Evolutionary conservation across 2,329 filamentous ascomycete genomes (phyloP).

Genomic region (Diaporthe sp.): DNA sequence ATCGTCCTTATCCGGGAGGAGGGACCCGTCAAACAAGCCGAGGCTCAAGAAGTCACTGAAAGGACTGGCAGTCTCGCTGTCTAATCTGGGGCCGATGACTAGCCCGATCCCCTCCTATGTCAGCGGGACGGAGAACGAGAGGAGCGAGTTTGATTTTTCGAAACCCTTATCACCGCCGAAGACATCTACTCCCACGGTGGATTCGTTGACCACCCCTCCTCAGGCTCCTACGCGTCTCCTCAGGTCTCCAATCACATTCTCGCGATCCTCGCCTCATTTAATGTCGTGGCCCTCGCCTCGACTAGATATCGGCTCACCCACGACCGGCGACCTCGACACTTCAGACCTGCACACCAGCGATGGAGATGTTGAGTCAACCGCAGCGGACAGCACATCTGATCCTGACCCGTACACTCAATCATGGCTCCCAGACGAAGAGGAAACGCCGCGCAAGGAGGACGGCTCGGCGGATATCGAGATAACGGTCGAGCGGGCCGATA

Average conservation of each 20-base stretch:
- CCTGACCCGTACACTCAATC: conserved; percentile 31
- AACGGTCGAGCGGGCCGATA: neutral
- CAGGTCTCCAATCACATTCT: conserved; percentile 19
- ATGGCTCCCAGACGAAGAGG: conserved; percentile 1
- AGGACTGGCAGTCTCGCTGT: conserved; percentile 37
- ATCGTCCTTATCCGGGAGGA: conserved; percentile 4
- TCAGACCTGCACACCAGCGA: conserved; percentile 34
- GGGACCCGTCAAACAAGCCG: conserved; percentile 35
- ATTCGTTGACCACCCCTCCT: neutral
- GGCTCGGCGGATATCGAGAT: conserved; percentile 13
- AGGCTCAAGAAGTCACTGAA: conserved; percentile 39
- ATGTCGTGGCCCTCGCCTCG: conserved; percentile 17
- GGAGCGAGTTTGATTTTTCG: conserved; percentile 38
- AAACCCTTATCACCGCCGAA: conserved; percentile 33
- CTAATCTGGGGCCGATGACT: conserved; percentile 30
- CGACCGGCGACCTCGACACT: conserved; percentile 31
- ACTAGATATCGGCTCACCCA: conserved; percentile 33
- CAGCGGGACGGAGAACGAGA: conserved; percentile 1
- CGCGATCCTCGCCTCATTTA: conserved; percentile 25
- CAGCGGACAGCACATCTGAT: conserved; percentile 34
- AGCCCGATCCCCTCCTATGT: conserved; percentile 27
- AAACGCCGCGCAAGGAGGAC: neutral
- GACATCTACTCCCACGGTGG: neutral
- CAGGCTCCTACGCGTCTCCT: neutral
- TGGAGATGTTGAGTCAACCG: conserved; percentile 33